Percentiles rank a stretch among this genome's conserved stretches.
Evolutionary conservation across 73 alveolate species (phyloP).

Genomic region (Blepharisma stoltei): DNA sequence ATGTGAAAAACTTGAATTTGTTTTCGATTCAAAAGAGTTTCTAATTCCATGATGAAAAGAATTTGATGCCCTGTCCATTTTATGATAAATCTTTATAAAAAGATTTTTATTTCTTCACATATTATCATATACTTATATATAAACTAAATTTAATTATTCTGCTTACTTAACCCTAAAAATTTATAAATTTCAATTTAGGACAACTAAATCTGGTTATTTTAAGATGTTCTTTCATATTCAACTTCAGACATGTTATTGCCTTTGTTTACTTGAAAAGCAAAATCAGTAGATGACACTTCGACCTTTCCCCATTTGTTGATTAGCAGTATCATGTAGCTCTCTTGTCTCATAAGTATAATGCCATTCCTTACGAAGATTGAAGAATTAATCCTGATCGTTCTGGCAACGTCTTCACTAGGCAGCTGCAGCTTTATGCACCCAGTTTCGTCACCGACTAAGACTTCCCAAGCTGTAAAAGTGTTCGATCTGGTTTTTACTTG

Average conservation of each 20-base stretch:
- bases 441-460: background rate
- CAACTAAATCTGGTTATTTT: no score
- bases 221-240: background rate
- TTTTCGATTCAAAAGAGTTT: no score
- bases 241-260: constrained; percentile 14
- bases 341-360: background rate
- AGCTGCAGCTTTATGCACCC: background rate
- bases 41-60: no score
- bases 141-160: no score
- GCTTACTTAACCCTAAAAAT: no score
- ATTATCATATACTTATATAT: no score
- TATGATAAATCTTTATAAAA: no score
- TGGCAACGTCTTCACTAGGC: background rate
- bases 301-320: background rate
- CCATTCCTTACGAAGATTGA: background rate
- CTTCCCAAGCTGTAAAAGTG: background rate
- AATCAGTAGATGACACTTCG: background rate
- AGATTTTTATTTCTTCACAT: no score
- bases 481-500: background rate
- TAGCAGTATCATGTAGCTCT: background rate
- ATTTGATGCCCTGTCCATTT: no score
- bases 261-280: constrained; percentile 2
- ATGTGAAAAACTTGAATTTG: no score
- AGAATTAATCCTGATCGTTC: background rate
- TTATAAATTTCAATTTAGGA: no score